Conservation (phyloP, 768 basidiomycete species). For the Tricholoma sp. region DNA sequence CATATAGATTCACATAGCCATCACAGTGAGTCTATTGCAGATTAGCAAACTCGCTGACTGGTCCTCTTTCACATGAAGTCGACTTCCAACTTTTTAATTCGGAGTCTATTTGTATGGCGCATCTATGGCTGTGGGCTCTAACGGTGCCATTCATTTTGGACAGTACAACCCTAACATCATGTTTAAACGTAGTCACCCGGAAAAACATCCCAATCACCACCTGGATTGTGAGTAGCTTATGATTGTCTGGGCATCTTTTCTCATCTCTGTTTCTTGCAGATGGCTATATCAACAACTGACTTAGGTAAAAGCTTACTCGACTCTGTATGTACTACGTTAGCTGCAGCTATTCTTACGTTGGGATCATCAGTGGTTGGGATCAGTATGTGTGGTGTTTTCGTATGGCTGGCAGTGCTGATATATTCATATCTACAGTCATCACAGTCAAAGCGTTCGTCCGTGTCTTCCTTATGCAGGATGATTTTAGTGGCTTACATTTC, state of each 20-base stretch:
- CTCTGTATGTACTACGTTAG: background rate
- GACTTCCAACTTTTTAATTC: constrained; percentile 45
- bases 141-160: background rate
- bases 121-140: constrained; percentile 42
- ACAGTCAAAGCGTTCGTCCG: constrained; percentile 45
- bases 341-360: background rate
- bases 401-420: background rate
- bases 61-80: constrained; percentile 24
- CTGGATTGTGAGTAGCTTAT: constrained; percentile 38
- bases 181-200: constrained; percentile 35
- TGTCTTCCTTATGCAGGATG: background rate
- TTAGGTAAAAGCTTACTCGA: constrained; percentile 31
- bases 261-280: constrained; percentile 12
- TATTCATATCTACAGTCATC: constrained; percentile 32
- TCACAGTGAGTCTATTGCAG: constrained; percentile 37
- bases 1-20: constrained; percentile 46
- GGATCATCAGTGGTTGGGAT: constrained; percentile 28
- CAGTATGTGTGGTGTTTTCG: constrained; percentile 20
- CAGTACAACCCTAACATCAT: background rate
- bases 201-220: constrained; percentile 36
- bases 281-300: constrained; percentile 36
- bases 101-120: constrained; percentile 45
- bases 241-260: background rate
- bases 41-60: background rate
- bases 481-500: background rate